A percentile compares a stretch with the other conserved stretches of the same genome.
phyloP scores from a whole-genome alignment of 2,329 filamentous ascomycete genomes.

The Fusarium verticillioides region DNA sequence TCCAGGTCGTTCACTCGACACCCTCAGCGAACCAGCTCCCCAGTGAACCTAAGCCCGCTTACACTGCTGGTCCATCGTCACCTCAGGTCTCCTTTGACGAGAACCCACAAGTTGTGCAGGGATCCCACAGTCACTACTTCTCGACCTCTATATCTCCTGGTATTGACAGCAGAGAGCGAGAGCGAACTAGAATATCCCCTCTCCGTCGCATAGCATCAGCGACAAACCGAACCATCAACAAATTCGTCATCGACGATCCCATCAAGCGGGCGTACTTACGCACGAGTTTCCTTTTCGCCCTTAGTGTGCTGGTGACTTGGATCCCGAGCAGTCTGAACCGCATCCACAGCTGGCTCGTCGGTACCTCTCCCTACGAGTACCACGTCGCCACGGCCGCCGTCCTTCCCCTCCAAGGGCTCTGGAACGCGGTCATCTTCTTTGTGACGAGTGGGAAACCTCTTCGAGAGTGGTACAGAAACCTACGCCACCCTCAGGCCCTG shows the following conservation, averaged over 20 bases:
- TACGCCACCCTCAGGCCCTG: not conserved
- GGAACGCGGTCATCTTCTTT: constrained; percentile 83
- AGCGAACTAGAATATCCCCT: constrained; percentile 10
- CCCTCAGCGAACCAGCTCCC: constrained; percentile 39
- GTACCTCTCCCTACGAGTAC: constrained; percentile 68
- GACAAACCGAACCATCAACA: constrained; percentile 48
- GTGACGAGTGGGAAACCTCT: constrained; percentile 65
- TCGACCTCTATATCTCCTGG: constrained; percentile 49
- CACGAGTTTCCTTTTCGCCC: constrained; percentile 69
- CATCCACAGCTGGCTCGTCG: constrained; percentile 72
- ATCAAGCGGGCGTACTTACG: constrained; percentile 70
- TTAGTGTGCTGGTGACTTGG: constrained; percentile 71
- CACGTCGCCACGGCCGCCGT: constrained; percentile 78
- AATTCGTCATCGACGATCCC: constrained; percentile 59
- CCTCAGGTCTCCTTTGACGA: constrained; percentile 42
- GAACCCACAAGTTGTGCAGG: constrained; percentile 23
- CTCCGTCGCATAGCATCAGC: constrained; percentile 33
- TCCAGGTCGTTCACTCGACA: constrained; percentile 55
- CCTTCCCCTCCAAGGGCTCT: constrained; percentile 80
- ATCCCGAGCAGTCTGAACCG: constrained; percentile 78
- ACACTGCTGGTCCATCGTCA: constrained; percentile 16
- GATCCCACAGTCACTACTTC: constrained; percentile 46
- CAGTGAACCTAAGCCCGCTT: constrained; percentile 40
- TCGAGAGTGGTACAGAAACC: constrained; percentile 18
- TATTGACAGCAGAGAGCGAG: not conserved